These are phyloP conservation scores for Paulinella micropora DNA, from an alignment of 78 protist genomes.

Conservation along the genomic window DNA sequence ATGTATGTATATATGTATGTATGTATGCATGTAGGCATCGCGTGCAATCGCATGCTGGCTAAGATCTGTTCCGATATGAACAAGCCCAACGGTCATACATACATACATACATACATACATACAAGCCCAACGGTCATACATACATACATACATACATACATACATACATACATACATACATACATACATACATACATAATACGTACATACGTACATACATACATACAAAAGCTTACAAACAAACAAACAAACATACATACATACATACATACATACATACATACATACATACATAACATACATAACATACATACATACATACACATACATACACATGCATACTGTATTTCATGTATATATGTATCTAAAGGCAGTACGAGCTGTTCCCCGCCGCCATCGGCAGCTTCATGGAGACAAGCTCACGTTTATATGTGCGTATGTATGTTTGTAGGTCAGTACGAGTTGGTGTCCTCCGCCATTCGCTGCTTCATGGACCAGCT, in stretches of 20 bases:
- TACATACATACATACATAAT: no score
- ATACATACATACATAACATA: neutral
- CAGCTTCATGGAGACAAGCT: neutral
- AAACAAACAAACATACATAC: neutral
- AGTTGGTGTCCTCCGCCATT: neutral
- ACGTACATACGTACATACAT: neutral
- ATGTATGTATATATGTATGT: no score
- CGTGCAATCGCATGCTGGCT: constrained; percentile 24
- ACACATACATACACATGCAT: neutral
- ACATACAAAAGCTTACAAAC: neutral
- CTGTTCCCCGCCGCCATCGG: no score
- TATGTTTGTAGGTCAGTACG: neutral
- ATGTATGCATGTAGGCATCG: constrained; percentile 18
- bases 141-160: neutral
- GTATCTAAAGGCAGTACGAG: no score
- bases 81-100: constrained; percentile 49
- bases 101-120: neutral
- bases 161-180: neutral
- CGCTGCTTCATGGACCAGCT: constrained; percentile 11
- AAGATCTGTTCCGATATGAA: constrained; percentile 44
- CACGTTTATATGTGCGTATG: neutral
- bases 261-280: neutral
- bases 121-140: neutral
- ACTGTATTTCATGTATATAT: no score
- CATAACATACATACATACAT: neutral